Percentiles rank a stretch among this genome's conserved stretches.
phyloP scores from a whole-genome alignment of 257 asterid genomes.

The Solanum virginianum region DNA sequence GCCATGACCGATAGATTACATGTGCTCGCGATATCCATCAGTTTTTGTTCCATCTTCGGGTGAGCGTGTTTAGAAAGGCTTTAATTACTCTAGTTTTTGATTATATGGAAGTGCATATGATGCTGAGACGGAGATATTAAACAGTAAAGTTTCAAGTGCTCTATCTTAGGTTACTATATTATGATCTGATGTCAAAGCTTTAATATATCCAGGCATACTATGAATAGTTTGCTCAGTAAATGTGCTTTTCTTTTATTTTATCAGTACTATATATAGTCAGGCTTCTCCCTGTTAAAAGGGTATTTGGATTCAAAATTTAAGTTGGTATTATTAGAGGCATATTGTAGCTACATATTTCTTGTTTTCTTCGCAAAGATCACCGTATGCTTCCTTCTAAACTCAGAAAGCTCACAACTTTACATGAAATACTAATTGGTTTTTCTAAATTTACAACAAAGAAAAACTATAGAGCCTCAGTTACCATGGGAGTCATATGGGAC shows the following conservation, averaged over 20 bases:
- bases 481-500: neutral
- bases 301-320: neutral
- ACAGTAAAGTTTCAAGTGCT: neutral
- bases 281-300: neutral
- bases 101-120: neutral
- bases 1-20: neutral
- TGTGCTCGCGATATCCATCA: neutral
- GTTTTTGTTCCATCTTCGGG: neutral
- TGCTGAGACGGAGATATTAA: neutral
- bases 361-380: neutral
- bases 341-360: neutral
- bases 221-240: neutral
- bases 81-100: neutral
- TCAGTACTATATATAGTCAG: neutral
- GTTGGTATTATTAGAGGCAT: neutral
- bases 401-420: slow-evolving; percentile 3
- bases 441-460: neutral
- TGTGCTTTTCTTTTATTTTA: neutral
- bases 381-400: slow-evolving; percentile 19
- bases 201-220: neutral
- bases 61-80: neutral
- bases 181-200: neutral
- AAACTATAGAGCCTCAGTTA: neutral
- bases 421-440: neutral
- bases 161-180: neutral